phyloP scores from a whole-genome alignment of 768 basidiomycete genomes.

The Leccinellum luteum region DNA sequence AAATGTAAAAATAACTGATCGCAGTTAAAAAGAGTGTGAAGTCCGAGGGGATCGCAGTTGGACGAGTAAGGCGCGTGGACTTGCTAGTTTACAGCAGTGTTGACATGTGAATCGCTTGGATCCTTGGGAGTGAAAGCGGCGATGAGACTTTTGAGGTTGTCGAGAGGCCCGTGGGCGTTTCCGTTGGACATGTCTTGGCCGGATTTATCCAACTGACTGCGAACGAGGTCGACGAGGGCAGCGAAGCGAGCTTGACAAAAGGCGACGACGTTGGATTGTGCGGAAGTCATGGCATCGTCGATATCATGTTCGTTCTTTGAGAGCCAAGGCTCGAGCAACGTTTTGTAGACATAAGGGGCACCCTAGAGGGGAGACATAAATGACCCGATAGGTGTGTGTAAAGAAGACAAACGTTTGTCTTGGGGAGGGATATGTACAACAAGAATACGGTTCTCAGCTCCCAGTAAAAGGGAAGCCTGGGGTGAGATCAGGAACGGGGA shows the following conservation, averaged over 20 bases:
- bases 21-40: not conserved
- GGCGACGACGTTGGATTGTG: conserved; percentile 50
- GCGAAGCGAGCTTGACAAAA: conserved; percentile 54
- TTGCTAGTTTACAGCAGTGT: not conserved
- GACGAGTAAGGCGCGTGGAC: not conserved
- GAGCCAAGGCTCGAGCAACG: conserved; percentile 62
- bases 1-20: not conserved
- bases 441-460: conserved; percentile 67
- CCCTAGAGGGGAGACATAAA: conserved; percentile 43
- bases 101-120: conserved; percentile 9
- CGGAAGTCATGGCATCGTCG: conserved; percentile 54
- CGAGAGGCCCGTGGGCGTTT: conserved; percentile 24
- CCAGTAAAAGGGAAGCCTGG: conserved; percentile 76
- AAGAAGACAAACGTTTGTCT: conserved; percentile 52
- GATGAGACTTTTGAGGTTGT: conserved; percentile 36
- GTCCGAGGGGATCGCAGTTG: conserved; percentile 12
- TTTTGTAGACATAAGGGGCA: conserved; percentile 61
- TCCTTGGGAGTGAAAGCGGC: conserved; percentile 26
- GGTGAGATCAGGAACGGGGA: conserved; percentile 11
- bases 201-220: conserved; percentile 43
- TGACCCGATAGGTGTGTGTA: not conserved
- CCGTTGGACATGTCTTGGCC: conserved; percentile 25
- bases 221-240: conserved; percentile 47
- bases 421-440: conserved; percentile 65
- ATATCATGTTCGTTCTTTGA: conserved; percentile 55